A percentile compares a stretch with the other conserved stretches of the same genome.
phyloP scores from a whole-genome alignment of 352 stramenopile species.

The Pythium coloratum region DNA sequence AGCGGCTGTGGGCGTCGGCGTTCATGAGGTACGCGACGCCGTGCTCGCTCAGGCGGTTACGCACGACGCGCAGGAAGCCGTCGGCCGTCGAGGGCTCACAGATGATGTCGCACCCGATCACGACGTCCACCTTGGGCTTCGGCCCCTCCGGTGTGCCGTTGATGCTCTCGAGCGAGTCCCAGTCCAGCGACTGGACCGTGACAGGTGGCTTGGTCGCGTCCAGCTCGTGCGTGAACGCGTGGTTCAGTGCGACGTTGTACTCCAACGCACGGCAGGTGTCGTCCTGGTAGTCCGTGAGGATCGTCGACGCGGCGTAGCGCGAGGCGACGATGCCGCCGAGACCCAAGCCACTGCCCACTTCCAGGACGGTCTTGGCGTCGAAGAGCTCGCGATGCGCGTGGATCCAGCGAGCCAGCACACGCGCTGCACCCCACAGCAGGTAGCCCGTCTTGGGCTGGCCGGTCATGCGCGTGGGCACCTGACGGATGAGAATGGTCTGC shows the following conservation, averaged over 20 bases:
- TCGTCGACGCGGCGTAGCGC: slow-evolving; percentile 57
- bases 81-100: slow-evolving; percentile 85
- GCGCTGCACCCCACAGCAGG: slow-evolving; percentile 77
- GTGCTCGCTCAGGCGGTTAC: slow-evolving; percentile 48
- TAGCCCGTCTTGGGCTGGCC: slow-evolving; percentile 87
- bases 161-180: slow-evolving; percentile 73
- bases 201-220: slow-evolving; percentile 54
- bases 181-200: slow-evolving; percentile 65
- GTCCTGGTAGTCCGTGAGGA: slow-evolving; percentile 83
- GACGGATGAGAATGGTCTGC: slow-evolving; percentile 69
- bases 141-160: slow-evolving; percentile 22
- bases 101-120: slow-evolving; percentile 88
- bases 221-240: slow-evolving; percentile 65
- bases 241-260: slow-evolving; percentile 84
- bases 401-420: slow-evolving; percentile 80
- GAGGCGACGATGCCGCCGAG: slow-evolving; percentile 78
- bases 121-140: slow-evolving; percentile 64
- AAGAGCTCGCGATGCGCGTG: slow-evolving; percentile 80
- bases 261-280: slow-evolving; percentile 73
- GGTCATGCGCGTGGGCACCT: slow-evolving; percentile 82
- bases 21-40: slow-evolving; percentile 86
- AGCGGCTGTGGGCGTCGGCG: slow-evolving; percentile 84
- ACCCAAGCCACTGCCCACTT: slow-evolving; percentile 82
- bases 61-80: slow-evolving; percentile 81
- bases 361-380: slow-evolving; percentile 63